Base-by-base conservation (phyloP, 2,329 filamentous ascomycete genomes). In the Colletotrichum magnum region DNA sequence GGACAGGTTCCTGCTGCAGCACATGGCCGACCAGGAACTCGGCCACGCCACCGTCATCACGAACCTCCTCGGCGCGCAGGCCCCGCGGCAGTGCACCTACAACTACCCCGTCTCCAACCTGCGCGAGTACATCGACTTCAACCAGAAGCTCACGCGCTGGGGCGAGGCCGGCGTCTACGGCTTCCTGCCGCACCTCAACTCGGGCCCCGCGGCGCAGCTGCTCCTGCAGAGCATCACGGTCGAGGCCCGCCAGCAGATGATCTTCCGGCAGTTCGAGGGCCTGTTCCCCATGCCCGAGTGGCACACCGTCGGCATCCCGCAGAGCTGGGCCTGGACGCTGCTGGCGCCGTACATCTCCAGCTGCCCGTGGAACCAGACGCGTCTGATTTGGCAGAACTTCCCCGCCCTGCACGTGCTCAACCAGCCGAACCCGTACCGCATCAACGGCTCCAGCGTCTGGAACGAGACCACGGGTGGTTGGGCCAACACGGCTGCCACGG, bases 301-400 rank as follows among this genome's bases (percentile, higher is more conserved):
- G 92, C 94, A 95, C 77, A 90, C 93, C 75, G 85, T 89, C 6
- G 93, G 93, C 47, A 90, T 95, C 26, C 93, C 93, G 0, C 94
- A 97, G 78, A 93, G 91, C 0, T 97, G 93, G 93, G 89, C 90
- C 0, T 97, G 94, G 94, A 92, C 93, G 0, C 85, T 94, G 24
- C 84, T 96, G 5, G 93, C 94, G 0, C 94, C 93, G 0, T 94
- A 94, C 79, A 95, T 97, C 78, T 90, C 88, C 43, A 91, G 86
- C 5, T 97, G 94, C 78, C 93, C 94, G 0, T 82, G 81, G 51
- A 89, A 92, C 77, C 90, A 91, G 73, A 95, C 93, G 1, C 89
- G 93, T 6, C 84, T 97, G 36, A 87, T 90, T 26, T 97, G 94
- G 93, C 92, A 95, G 78, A 97, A 97, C 83, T 95, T 93, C 82